Percentiles rank a stretch among this genome's conserved stretches.
Evolutionary conservation across 1,284 basidiomycete species (phyloP).

Genomic region (Microbotryum intermedium): DNA sequence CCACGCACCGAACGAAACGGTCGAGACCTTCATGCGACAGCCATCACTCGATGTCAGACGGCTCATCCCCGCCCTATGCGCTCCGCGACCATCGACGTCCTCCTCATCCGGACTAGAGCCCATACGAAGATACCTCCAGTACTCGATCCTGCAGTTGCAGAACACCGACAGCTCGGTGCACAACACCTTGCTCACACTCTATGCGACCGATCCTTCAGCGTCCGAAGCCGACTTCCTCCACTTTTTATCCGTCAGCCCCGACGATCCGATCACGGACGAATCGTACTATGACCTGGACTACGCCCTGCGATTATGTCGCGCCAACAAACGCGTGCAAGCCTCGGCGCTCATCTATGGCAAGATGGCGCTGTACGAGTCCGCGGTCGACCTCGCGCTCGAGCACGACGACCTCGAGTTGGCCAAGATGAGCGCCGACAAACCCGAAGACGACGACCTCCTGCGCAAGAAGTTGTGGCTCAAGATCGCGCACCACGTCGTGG

Average conservation of each 20-base stretch:
- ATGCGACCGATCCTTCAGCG: constrained; percentile 50
- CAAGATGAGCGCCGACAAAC: constrained; percentile 86
- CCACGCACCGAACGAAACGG: constrained; percentile 74
- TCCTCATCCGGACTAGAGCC: constrained; percentile 52
- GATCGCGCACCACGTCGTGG: constrained; percentile 93
- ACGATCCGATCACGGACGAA: constrained; percentile 68
- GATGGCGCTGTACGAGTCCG: constrained; percentile 94
- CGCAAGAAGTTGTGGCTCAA: constrained; percentile 96
- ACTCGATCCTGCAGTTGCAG: constrained; percentile 68
- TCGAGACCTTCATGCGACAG: constrained; percentile 85
- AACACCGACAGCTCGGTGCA: constrained; percentile 81
- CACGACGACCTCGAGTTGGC: constrained; percentile 89
- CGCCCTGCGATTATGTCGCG: constrained; percentile 80
- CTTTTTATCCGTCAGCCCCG: constrained; percentile 75
- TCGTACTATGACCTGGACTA: constrained; percentile 98
- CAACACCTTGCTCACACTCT: constrained; percentile 85
- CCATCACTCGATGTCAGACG: constrained; percentile 67
- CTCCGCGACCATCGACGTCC: constrained; percentile 40
- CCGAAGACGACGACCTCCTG: constrained; percentile 67
- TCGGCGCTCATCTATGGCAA: constrained; percentile 96
- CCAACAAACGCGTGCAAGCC: constrained; percentile 66
- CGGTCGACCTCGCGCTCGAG: constrained; percentile 87
- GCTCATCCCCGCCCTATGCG: constrained; percentile 70
- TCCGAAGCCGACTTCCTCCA: constrained; percentile 74
- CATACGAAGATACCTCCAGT: constrained; percentile 63